Conservation (phyloP, 2,329 filamentous ascomycete species). For the Nakataea oryzae region DNA sequence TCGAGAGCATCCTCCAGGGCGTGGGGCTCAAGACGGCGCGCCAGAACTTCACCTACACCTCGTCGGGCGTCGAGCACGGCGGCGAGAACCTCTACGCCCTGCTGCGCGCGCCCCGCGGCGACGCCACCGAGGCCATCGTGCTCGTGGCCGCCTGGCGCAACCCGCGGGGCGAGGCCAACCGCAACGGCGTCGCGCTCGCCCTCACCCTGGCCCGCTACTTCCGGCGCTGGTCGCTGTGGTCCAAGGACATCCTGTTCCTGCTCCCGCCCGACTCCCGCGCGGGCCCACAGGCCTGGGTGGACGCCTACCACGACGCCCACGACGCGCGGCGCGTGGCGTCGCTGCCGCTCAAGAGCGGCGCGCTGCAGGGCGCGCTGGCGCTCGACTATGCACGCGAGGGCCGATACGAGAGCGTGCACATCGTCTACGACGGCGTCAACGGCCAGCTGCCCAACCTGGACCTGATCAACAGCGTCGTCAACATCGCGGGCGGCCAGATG, state of each 20-base stretch:
- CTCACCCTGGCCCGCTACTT: slow-evolving; percentile 89
- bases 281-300: slow-evolving; percentile 92
- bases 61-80: slow-evolving; percentile 60
- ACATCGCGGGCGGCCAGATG: slow-evolving; percentile 86
- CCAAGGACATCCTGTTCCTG: slow-evolving; percentile 93
- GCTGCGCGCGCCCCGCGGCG: slow-evolving; percentile 83
- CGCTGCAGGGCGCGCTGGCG: slow-evolving; percentile 85
- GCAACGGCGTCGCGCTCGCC: slow-evolving; percentile 77
- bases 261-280: slow-evolving; percentile 81
- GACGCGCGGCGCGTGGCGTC: slow-evolving; percentile 59
- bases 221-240: slow-evolving; percentile 96
- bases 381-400: slow-evolving; percentile 83
- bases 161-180: slow-evolving; percentile 66
- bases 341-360: slow-evolving; percentile 82
- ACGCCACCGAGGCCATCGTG: slow-evolving; percentile 95
- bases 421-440: slow-evolving; percentile 92
- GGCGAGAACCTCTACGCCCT: slow-evolving; percentile 93
- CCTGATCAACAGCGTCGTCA: slow-evolving; percentile 85
- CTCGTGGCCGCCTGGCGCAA: slow-evolving; percentile 84
- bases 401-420: slow-evolving; percentile 77
- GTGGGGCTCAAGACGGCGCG: slow-evolving; percentile 78
- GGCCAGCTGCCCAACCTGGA: slow-evolving; percentile 93
- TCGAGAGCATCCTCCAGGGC: slow-evolving; percentile 66
- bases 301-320: slow-evolving; percentile 92
- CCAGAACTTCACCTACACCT: slow-evolving; percentile 79